A percentile compares a stretch with the other conserved stretches of the same genome.
Evolutionary conservation across 345 rosid genomes (phyloP).

Genomic region (Hypericum androsaemum): DNA sequence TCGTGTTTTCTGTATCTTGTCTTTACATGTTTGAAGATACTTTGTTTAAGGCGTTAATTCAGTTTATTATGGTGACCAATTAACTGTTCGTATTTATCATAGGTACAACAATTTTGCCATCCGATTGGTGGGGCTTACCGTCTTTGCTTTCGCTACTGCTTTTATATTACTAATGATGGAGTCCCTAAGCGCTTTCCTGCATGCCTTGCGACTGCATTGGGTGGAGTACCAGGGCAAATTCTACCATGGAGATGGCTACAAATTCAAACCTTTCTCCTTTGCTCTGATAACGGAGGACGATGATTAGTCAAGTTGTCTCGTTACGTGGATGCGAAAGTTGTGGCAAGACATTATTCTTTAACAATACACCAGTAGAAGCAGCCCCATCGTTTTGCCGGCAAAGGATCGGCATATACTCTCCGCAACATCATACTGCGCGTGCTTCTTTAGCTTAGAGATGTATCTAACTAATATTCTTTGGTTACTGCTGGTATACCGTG

Average conservation of each 20-base stretch:
- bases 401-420: slow-evolving; percentile 9
- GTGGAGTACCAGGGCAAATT: slow-evolving; percentile 86
- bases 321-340: slow-evolving; percentile 1
- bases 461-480: slow-evolving; percentile 17
- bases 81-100: slow-evolving; percentile 2
- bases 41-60: too few relatives aligned
- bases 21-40: too few relatives aligned
- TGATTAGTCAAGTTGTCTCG: slow-evolving; percentile 29
- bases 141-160: slow-evolving; percentile 93
- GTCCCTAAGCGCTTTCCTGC: slow-evolving; percentile 91
- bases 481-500: slow-evolving; percentile 10
- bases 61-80: too few relatives aligned
- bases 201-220: slow-evolving; percentile 98
- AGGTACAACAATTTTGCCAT: slow-evolving; percentile 75
- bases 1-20: too few relatives aligned
- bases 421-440: slow-evolving; percentile 11
- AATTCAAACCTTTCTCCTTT: slow-evolving; percentile 82
- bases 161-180: slow-evolving; percentile 95
- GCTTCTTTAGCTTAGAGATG: slow-evolving; percentile 13
- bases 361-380: slow-evolving; percentile 8
- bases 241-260: slow-evolving; percentile 92
- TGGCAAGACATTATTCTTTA: slow-evolving; percentile 8
- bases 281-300: slow-evolving; percentile 46
- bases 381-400: slow-evolving; percentile 9
- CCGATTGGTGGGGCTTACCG: slow-evolving; percentile 64